phyloP scores from a whole-genome alignment of 257 asterid genomes.

The Thymus mandschuricus region DNA sequence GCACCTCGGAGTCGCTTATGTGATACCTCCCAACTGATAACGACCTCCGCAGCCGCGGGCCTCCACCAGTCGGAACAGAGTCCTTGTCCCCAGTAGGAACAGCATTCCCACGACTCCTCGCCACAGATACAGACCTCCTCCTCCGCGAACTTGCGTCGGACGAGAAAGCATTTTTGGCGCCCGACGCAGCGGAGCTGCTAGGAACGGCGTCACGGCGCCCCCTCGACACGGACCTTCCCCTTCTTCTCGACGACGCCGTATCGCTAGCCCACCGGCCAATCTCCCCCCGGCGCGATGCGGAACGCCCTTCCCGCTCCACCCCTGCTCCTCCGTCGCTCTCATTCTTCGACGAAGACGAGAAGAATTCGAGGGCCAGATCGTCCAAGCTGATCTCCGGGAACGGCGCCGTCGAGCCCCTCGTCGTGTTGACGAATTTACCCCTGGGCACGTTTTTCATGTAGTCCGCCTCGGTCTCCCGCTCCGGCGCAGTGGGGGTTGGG shows the following conservation, averaged over 20 bases:
- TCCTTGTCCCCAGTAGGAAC: conserved; percentile 30
- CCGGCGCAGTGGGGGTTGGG: conserved; percentile 41
- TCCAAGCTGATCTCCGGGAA: conserved; percentile 82
- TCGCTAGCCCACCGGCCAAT: conserved; percentile 84
- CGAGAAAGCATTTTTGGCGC: neutral
- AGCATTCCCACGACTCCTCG: conserved; percentile 48
- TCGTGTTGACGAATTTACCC: conserved; percentile 80
- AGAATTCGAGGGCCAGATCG: conserved; percentile 78
- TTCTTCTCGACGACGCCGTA: conserved; percentile 74
- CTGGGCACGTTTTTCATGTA: conserved; percentile 47
- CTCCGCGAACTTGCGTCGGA: conserved; percentile 29
- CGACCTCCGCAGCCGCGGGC: conserved; percentile 48
- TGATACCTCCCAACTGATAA: conserved; percentile 60
- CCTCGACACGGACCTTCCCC: conserved; percentile 84
- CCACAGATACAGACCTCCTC: conserved; percentile 69
- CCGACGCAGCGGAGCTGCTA: conserved; percentile 36
- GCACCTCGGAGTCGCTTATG: conserved; percentile 73
- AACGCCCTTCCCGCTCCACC: conserved; percentile 44
- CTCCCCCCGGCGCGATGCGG: conserved; percentile 31
- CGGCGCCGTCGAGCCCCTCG: conserved; percentile 60
- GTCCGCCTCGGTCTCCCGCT: conserved; percentile 41
- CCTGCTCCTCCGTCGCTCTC: conserved; percentile 48
- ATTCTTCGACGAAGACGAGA: conserved; percentile 50
- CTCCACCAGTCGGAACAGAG: neutral
- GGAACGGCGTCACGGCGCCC: conserved; percentile 37